Conservation (phyloP, 805 yeast genomes). For the Pichia ethanolica region DNA sequence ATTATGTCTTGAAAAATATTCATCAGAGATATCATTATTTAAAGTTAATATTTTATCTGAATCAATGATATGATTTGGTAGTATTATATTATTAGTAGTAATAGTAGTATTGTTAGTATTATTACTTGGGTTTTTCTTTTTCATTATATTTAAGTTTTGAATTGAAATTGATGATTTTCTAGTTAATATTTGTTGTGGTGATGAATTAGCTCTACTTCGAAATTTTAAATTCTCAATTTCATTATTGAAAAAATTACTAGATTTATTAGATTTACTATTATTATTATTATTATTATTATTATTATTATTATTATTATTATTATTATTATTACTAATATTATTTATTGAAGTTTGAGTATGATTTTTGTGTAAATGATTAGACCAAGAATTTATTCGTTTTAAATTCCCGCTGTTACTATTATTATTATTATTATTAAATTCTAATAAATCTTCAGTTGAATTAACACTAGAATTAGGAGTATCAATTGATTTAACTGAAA, state of each 20-base stretch:
- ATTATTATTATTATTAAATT: background rate
- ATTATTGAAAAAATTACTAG: background rate
- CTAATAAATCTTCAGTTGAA: background rate
- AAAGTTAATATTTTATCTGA: background rate
- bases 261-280: background rate
- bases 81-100: no score
- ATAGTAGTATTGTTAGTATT: background rate
- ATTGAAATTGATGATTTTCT: background rate
- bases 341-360: background rate
- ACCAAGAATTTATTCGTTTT: background rate
- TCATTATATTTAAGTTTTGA: background rate
- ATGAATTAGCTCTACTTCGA: conserved; percentile 1
- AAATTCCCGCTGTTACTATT: background rate
- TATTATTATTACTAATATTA: no score
- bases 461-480: background rate
- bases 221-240: background rate
- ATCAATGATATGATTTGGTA: background rate
- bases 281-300: background rate
- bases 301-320: no score
- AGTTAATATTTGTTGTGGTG: background rate
- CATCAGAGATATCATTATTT: conserved; percentile 19
- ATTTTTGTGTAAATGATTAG: background rate
- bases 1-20: conserved; percentile 16
- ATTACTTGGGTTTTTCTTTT: background rate
- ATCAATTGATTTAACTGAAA: background rate